These are phyloP conservation scores for Thraustotheca clavata DNA, from an alignment of 352 stramenopile species.

Conservation along the genomic window DNA sequence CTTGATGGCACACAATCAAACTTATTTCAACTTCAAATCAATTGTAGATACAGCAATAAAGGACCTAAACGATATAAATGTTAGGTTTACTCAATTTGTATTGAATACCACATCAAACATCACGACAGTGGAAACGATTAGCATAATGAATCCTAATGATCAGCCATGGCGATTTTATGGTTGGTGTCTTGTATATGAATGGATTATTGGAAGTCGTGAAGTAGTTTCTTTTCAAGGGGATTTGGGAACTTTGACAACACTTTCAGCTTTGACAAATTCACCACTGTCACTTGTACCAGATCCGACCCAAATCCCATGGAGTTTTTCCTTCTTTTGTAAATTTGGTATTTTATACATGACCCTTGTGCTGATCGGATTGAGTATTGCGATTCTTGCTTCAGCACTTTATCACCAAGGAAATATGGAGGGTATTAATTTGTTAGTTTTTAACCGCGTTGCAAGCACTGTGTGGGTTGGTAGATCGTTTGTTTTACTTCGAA, in stretches of 20 bases:
- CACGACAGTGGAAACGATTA: background rate
- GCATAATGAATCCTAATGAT: background rate
- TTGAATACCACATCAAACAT: background rate
- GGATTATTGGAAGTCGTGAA: background rate
- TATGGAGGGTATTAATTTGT: background rate
- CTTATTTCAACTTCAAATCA: background rate
- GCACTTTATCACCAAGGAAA: background rate
- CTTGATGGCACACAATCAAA: background rate
- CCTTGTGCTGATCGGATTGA: background rate
- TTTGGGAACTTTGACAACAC: background rate
- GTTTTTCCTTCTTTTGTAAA: background rate
- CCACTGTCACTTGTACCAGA: background rate
- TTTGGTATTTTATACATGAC: conserved; percentile 6
- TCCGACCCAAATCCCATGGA: background rate
- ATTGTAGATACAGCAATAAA: background rate
- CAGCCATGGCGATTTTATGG: conserved; percentile 1
- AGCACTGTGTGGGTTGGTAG: conserved; percentile 11
- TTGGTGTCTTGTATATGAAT: conserved; percentile 11
- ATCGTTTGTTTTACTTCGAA: conserved; percentile 8
- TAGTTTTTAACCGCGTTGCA: background rate
- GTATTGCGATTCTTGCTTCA: background rate
- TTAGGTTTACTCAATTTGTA: background rate
- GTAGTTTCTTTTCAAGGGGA: conserved; percentile 13
- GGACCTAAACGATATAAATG: background rate
- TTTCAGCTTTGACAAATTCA: background rate